Conservation (phyloP, 169 alveolate genomes). For the Plasmodium vinckei region DNA sequence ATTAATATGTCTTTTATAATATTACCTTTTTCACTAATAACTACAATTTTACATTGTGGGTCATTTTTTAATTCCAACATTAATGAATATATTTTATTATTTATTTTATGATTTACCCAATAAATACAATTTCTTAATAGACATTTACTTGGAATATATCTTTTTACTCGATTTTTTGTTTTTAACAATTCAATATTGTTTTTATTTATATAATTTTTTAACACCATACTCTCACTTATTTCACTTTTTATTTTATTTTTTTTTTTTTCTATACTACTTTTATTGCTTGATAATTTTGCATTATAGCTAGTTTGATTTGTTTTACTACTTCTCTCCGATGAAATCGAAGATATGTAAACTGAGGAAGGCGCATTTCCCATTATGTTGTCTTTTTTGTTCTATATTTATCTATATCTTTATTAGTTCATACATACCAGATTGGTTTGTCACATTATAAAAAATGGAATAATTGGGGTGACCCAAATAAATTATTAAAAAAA, state of each 20-base stretch:
- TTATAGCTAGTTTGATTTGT: background rate
- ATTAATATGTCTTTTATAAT: slow-evolving; percentile 58
- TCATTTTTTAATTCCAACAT: slow-evolving; percentile 51
- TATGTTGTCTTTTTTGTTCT: too few species aligned
- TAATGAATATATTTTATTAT: slow-evolving; percentile 29
- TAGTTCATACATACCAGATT: too few species aligned
- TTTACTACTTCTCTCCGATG: too few species aligned
- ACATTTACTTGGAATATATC: slow-evolving; percentile 52
- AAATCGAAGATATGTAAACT: too few species aligned
- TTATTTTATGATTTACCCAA: slow-evolving; percentile 43
- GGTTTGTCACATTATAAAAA: too few species aligned
- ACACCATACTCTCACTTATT: too few species aligned
- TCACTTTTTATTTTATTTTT: slow-evolving; percentile 15
- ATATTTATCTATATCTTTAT: too few species aligned
- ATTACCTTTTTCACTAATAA: slow-evolving; percentile 26
- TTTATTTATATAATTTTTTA: background rate
- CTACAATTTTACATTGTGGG: slow-evolving; percentile 47
- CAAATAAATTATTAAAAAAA: too few species aligned
- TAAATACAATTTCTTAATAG: slow-evolving; percentile 49
- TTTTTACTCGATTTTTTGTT: slow-evolving; percentile 58
- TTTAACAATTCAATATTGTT: slow-evolving; percentile 18
- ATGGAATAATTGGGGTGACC: too few species aligned
- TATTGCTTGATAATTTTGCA: background rate
- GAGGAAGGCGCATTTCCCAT: too few species aligned
- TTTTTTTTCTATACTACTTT: background rate